phyloP scores from a whole-genome alignment of 192 early-diverging fungal genomes.

The Backusella macrospora region DNA sequence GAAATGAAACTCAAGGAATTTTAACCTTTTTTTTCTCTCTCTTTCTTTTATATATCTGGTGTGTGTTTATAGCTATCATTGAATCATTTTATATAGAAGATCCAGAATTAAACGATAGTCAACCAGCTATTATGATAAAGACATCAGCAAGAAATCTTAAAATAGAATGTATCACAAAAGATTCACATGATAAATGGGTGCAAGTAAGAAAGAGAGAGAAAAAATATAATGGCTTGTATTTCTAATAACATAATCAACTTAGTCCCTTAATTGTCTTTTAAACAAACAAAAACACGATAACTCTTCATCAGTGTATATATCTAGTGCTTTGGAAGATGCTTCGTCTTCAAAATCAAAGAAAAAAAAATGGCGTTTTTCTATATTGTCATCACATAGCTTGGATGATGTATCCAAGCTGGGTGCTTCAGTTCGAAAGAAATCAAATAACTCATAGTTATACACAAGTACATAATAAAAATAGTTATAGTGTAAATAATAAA shows the following conservation, averaged over 20 bases:
- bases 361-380: neutral
- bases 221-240: neutral
- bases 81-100: conserved; percentile 44
- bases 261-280: conserved; percentile 4
- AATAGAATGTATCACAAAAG: conserved; percentile 62
- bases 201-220: conserved; percentile 44
- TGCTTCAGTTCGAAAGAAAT: neutral
- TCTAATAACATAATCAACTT: neutral
- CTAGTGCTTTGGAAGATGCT: neutral
- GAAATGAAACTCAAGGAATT: neutral
- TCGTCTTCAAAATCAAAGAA: neutral
- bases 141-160: conserved; percentile 71
- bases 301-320: too few relatives aligned
- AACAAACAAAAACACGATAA: neutral
- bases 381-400: neutral
- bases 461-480: neutral
- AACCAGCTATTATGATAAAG: conserved; percentile 63
- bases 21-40: neutral
- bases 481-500: neutral
- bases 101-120: conserved; percentile 20
- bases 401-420: neutral
- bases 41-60: too few relatives aligned
- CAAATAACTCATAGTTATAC: neutral
- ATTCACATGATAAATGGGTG: conserved; percentile 73
- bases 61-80: conserved; percentile 10